These are phyloP conservation scores for Clathrospora elynae DNA, from an alignment of 2,329 filamentous ascomycete species.

Conservation along the genomic window DNA sequence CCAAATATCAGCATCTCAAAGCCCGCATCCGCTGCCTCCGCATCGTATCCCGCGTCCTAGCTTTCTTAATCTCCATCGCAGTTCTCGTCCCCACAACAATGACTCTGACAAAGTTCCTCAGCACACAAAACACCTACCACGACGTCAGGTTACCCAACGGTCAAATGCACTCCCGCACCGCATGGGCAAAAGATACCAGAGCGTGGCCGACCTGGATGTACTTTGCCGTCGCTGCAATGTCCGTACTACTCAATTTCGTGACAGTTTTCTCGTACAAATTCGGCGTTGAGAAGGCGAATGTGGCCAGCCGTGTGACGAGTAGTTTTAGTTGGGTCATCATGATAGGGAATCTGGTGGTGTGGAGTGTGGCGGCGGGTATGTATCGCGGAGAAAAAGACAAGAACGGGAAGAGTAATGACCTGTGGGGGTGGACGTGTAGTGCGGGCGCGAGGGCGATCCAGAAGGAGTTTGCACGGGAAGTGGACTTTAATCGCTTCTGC, in stretches of 20 bases:
- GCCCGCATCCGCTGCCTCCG: conserved; percentile 46
- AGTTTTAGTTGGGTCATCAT: conserved; percentile 39
- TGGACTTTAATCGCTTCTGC: conserved; percentile 48
- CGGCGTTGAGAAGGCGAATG: conserved; percentile 44
- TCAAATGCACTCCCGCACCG: conserved; percentile 39
- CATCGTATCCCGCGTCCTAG: conserved; percentile 44
- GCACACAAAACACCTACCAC: conserved; percentile 39
- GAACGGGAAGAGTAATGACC: conserved; percentile 44
- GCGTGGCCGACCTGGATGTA: conserved; percentile 52
- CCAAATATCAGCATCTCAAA: conserved; percentile 41
- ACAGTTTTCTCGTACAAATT: conserved; percentile 44
- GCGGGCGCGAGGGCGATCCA: conserved; percentile 44
- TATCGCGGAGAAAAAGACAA: conserved; percentile 47
- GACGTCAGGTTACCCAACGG: conserved; percentile 21
- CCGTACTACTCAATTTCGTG: conserved; percentile 42
- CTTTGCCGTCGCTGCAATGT: conserved; percentile 39
- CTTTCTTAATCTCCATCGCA: conserved; percentile 42
- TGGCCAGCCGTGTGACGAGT: conserved; percentile 31
- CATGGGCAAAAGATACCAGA: conserved; percentile 47
- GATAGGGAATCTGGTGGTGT: conserved; percentile 44
- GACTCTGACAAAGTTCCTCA: conserved; percentile 48
- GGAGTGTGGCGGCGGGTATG: conserved; percentile 41
- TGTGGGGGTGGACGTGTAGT: conserved; percentile 53
- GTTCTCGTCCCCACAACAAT: conserved; percentile 46
- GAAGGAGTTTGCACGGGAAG: conserved; percentile 41